Evolutionary conservation across 2,329 filamentous ascomycete species (phyloP), one percentile per base, ranked within the genome.

Genomic region (Cercospora janseana): DNA sequence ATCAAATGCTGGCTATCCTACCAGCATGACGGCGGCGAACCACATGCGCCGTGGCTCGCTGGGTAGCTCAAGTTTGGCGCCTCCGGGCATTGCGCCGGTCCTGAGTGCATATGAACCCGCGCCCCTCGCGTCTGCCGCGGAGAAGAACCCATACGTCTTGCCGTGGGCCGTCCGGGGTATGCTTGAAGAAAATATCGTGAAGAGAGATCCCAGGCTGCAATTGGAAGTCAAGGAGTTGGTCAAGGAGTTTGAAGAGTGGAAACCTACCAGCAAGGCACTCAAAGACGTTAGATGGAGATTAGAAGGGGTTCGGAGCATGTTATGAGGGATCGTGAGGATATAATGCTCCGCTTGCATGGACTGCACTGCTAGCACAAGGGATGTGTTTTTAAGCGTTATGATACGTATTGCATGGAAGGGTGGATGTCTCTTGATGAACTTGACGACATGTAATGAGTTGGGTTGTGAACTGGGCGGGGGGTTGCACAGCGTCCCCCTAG

Each of bases 151-250:
- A 0, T 97, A 92, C 64, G 85, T 93, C 48, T 74, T 98, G 10
- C 93, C 93, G 0, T 98, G 94, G 85, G 92, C 93, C 27, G 93
- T 98, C 84, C 82, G 93, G 6, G 93, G 93, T 0, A 73, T 98
- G 50, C 72, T 98, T 2, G 93, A 97, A 66, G 93, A 98, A 68
- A 86, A 93, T 13, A 83, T 89, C 63, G 92, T 97, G 18, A 90
- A 87, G 68, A 87, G 82, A 16, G 87, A 94, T 65, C 72, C 95
- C 13, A 81, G 81, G 24, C 42, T 66, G 46, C 53, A 54, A 49
- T 72, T 78, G 1, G 93, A 98, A 71, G 89, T 88, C 5, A 80
- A 81, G 53, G 81, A 89, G 63, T 70, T 98, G 43, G 74, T 98
- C n/a, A 77, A 76, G 52, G 83, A 95, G 68, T 98, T 97, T 69